phyloP scores from a whole-genome alignment of 129 eudicot species.

The Apium graveolens region DNA sequence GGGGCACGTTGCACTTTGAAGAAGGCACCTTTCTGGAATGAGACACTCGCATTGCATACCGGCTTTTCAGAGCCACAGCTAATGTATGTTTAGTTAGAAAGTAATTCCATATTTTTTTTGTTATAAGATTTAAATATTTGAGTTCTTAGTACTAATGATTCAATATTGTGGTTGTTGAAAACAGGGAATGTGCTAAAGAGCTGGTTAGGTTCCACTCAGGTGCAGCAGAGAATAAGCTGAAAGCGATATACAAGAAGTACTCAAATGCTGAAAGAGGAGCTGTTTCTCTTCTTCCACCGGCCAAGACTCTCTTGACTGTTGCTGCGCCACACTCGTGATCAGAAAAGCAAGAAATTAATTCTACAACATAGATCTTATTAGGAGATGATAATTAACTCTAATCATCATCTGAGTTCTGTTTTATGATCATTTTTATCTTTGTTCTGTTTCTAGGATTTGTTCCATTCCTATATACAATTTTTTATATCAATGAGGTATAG shows the following conservation, averaged over 20 bases:
- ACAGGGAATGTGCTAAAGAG: conserved; percentile 41
- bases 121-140: background rate
- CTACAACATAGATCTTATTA: background rate
- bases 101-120: background rate
- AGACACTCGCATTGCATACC: conserved; percentile 39
- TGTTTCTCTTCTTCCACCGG: conserved; percentile 41
- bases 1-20: conserved; percentile 41
- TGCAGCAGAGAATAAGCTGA: conserved; percentile 37
- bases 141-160: background rate
- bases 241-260: conserved; percentile 33
- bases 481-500: background rate
- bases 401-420: background rate
- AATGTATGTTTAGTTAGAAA: conserved; percentile 3
- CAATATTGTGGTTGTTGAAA: background rate
- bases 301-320: conserved; percentile 24
- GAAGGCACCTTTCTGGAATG: conserved; percentile 39
- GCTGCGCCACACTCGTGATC: background rate
- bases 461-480: background rate
- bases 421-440: background rate
- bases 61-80: conserved; percentile 43
- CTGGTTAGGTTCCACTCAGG: conserved; percentile 30
- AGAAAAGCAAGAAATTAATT: background rate
- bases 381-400: background rate
- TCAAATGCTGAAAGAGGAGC: conserved; percentile 31
- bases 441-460: background rate